A percentile compares a stretch with the other conserved stretches of the same genome.
These are phyloP conservation scores for Lippia alba DNA, from an alignment of 305 asterid genomes.

Conservation along the genomic window DNA sequence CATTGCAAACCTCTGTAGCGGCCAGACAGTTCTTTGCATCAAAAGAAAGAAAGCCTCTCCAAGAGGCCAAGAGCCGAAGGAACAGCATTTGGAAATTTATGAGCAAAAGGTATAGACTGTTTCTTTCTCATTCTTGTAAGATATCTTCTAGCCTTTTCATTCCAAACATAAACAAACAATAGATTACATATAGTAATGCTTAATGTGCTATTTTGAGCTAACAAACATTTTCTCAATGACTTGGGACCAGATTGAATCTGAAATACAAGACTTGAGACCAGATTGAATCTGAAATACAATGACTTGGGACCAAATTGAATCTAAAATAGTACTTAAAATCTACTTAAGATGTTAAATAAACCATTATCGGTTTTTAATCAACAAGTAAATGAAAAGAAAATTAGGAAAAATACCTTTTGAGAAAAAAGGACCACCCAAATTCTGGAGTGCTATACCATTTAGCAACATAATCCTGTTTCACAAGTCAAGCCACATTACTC, in stretches of 20 bases:
- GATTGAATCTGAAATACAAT: too few species aligned
- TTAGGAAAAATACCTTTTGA: constrained; percentile 56
- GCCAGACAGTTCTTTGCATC: constrained; percentile 96
- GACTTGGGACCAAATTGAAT: too few species aligned
- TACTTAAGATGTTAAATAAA: neutral
- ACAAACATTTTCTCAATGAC: neutral
- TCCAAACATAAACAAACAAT: constrained; percentile 68
- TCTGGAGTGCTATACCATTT: constrained; percentile 75
- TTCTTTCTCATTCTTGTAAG: constrained; percentile 90
- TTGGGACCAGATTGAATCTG: neutral
- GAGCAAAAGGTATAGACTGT: constrained; percentile 72
- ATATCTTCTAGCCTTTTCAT: constrained; percentile 94
- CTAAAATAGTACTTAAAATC: neutral
- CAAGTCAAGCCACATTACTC: constrained; percentile 47
- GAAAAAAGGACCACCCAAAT: constrained; percentile 66
- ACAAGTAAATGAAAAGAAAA: constrained; percentile 25
- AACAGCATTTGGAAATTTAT: constrained; percentile 88
- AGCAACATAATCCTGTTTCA: constrained; percentile 69
- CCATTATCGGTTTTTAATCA: constrained; percentile 4
- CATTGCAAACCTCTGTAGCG: constrained; percentile 75
- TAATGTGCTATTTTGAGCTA: constrained; percentile 4
- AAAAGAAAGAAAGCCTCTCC: constrained; percentile 83
- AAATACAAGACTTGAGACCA: too few species aligned
- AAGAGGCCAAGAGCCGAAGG: constrained; percentile 75
- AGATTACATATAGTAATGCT: constrained; percentile 15